phyloP scores from a whole-genome alignment of 805 yeast genomes.

The Kodamaea hsintzibuensis region DNA sequence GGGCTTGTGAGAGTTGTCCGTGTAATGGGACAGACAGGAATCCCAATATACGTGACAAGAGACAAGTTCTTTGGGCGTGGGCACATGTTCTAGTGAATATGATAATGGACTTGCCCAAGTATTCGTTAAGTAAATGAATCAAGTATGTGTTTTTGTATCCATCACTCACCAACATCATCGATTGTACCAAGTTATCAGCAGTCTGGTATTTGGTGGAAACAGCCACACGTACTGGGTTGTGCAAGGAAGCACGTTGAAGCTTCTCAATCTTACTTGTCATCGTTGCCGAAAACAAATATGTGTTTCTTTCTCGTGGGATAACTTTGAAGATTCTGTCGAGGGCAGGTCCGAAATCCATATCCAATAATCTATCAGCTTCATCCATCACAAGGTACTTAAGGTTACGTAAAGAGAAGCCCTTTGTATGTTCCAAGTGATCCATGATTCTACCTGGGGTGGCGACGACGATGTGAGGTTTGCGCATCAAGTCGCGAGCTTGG shows the following conservation, averaged over 20 bases:
- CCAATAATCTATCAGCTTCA: conserved; percentile 94
- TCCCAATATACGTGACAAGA: conserved; percentile 76
- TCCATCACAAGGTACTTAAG: conserved; percentile 88
- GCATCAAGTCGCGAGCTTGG: conserved; percentile 89
- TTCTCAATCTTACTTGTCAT: conserved; percentile 95
- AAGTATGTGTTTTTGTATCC: conserved; percentile 89
- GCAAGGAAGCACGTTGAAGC: conserved; percentile 87
- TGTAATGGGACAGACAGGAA: conserved; percentile 91
- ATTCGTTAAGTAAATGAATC: conserved; percentile 79
- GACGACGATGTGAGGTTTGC: conserved; percentile 90
- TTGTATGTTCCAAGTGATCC: conserved; percentile 92
- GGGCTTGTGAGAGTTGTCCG: conserved; percentile 86
- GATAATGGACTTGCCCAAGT: conserved; percentile 80
- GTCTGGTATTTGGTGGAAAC: conserved; percentile 88
- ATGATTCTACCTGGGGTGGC: conserved; percentile 95
- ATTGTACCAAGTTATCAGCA: conserved; percentile 89
- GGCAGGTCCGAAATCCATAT: conserved; percentile 96
- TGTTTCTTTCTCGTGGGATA: conserved; percentile 82
- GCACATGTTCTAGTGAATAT: conserved; percentile 94
- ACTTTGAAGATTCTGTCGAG: conserved; percentile 80
- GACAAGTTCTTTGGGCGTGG: conserved; percentile 87
- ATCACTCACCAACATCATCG: conserved; percentile 86
- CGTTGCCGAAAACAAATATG: conserved; percentile 92
- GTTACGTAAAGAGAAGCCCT: conserved; percentile 80
- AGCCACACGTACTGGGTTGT: conserved; percentile 87